A percentile compares a stretch with the other conserved stretches of the same genome.
These are phyloP conservation scores for Sarocladium kiliense DNA, from an alignment of 2,329 filamentous ascomycete genomes.

Conservation along the genomic window DNA sequence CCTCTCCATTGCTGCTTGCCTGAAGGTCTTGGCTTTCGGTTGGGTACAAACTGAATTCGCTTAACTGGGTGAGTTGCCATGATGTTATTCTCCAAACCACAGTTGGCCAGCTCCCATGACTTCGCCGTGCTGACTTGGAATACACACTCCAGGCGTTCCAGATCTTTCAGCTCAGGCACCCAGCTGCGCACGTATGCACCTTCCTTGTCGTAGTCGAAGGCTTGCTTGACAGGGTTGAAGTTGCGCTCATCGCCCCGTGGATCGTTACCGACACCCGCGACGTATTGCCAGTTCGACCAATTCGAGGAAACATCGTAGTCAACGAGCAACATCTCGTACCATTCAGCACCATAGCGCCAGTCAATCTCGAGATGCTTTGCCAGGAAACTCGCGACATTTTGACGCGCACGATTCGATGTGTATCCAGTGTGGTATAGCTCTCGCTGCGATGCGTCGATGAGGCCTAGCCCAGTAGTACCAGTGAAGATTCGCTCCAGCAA, in stretches of 20 bases:
- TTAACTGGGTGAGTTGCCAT: constrained; percentile 66
- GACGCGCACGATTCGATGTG: constrained; percentile 69
- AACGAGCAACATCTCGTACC: constrained; percentile 70
- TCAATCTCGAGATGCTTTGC: constrained; percentile 69
- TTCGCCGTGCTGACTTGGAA: constrained; percentile 68
- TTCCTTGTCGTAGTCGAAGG: constrained; percentile 67
- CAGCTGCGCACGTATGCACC: constrained; percentile 68
- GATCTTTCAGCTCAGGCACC: constrained; percentile 59
- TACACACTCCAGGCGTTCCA: constrained; percentile 51
- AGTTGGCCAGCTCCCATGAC: constrained; percentile 48
- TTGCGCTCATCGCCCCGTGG: constrained; percentile 65
- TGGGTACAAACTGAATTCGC: constrained; percentile 59
- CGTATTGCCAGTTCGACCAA: constrained; percentile 82
- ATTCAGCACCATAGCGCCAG: constrained; percentile 77
- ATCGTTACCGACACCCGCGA: constrained; percentile 75
- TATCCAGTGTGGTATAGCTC: constrained; percentile 73
- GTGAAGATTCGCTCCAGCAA: constrained; percentile 55
- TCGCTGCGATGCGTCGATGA: constrained; percentile 73
- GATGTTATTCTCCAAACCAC: constrained; percentile 51
- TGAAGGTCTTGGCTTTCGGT: constrained; percentile 36
- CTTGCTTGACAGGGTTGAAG: constrained; percentile 80
- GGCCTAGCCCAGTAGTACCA: constrained; percentile 67
- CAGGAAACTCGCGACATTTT: constrained; percentile 72
- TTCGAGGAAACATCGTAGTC: constrained; percentile 75
- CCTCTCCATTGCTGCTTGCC: constrained; percentile 16